phyloP scores from a whole-genome alignment of 495 filamentous ascomycete genomes.

The Cercophora scortea region DNA sequence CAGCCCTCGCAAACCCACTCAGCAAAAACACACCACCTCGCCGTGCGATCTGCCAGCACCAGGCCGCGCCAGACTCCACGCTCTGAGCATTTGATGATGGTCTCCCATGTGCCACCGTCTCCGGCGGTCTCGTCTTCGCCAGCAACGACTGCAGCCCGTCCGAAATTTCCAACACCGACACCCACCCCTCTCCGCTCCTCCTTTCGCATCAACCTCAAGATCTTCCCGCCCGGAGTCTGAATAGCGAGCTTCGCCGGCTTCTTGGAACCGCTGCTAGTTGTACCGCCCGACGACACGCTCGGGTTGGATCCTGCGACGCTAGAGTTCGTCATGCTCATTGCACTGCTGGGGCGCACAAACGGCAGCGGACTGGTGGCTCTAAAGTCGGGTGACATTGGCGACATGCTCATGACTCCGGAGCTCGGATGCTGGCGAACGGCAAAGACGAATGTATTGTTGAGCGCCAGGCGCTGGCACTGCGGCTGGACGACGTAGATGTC shows the following conservation, averaged over 20 bases:
- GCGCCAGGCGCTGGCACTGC: conserved; percentile 74
- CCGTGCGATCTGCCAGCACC: conserved; percentile 90
- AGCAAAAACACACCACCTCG: conserved; percentile 96
- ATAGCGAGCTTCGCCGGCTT: conserved; percentile 96
- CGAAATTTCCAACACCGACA: conserved; percentile 29
- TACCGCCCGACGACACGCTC: conserved; percentile 33
- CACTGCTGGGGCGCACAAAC: conserved; percentile 65
- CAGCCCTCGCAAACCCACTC: conserved; percentile 68
- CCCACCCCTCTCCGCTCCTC: conserved; percentile 54
- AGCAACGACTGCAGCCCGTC: conserved; percentile 23
- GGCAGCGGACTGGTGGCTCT: conserved; percentile 58
- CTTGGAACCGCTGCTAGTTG: conserved; percentile 30
- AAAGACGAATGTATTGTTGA: conserved; percentile 98
- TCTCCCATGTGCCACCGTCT: conserved; percentile 89
- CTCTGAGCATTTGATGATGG: conserved; percentile 94
- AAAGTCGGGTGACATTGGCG: conserved; percentile 39
- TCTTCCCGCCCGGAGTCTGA: conserved; percentile 92
- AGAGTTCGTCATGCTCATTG: conserved; percentile 72
- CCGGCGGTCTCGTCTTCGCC: conserved; percentile 47
- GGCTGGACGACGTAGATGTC: conserved; percentile 95
- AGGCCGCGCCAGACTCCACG: conserved; percentile 85
- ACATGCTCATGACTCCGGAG: conserved; percentile 32
- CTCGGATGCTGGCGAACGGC: conserved; percentile 88
- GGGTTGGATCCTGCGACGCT: conserved; percentile 50
- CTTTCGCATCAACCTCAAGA: conserved; percentile 82